Conservation (phyloP, 768 basidiomycete species). For the Xanthoconium purpureum region DNA sequence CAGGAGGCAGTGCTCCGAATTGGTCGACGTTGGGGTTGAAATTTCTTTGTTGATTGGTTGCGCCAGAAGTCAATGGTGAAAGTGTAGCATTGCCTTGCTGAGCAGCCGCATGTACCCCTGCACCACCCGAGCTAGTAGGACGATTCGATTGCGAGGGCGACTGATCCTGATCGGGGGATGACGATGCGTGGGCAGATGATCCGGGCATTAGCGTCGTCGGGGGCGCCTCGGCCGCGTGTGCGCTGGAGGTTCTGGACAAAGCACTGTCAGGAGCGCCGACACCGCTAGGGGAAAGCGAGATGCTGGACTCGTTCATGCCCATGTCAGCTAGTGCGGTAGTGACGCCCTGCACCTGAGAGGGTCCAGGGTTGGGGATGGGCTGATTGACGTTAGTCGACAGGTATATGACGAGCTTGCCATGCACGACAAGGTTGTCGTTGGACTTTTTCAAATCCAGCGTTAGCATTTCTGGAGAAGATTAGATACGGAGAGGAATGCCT, state of each 20-base stretch:
- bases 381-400: conserved; percentile 87
- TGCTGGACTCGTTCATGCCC: conserved; percentile 56
- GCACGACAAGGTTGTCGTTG: conserved; percentile 97
- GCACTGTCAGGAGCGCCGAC: conserved; percentile 33
- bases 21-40: conserved; percentile 97
- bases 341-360: conserved; percentile 62
- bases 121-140: conserved; percentile 36
- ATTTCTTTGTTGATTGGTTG: conserved; percentile 60
- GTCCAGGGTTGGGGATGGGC: conserved; percentile 82
- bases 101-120: conserved; percentile 15
- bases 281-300: conserved; percentile 53
- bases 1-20: conserved; percentile 81
- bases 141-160: conserved; percentile 29
- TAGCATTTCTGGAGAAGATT: conserved; percentile 71
- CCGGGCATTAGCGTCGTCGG: conserved; percentile 41
- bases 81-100: conserved; percentile 21
- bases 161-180: conserved; percentile 31
- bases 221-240: conserved; percentile 57
- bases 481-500: background rate
- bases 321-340: conserved; percentile 60
- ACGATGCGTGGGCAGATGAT: conserved; percentile 34
- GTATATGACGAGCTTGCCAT: conserved; percentile 96
- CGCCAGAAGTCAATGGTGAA: conserved; percentile 37
- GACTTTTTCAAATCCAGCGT: conserved; percentile 97
- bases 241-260: conserved; percentile 64